phyloP scores from a whole-genome alignment of 768 basidiomycete genomes.

The Tricholoma matsutake region DNA sequence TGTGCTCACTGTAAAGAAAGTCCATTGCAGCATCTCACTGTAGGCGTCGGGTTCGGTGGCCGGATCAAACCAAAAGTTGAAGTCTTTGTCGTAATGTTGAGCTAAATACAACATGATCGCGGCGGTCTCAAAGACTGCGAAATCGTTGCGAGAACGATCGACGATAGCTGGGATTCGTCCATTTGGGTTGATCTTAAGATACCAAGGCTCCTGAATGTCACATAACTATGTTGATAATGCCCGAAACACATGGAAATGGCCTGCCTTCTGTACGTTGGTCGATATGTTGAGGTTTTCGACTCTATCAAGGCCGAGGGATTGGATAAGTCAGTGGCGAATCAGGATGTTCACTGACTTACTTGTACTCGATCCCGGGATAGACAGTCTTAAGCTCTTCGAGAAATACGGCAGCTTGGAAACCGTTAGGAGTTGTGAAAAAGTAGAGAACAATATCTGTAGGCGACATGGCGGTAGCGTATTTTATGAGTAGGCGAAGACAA shows the following conservation, averaged over 20 bases:
- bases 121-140: conserved; percentile 71
- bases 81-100: conserved; percentile 77
- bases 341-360: background rate
- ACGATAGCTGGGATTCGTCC: conserved; percentile 68
- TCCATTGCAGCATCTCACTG: conserved; percentile 80
- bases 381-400: conserved; percentile 55
- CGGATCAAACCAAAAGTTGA: conserved; percentile 64
- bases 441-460: conserved; percentile 29
- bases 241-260: background rate
- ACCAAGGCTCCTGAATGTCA: conserved; percentile 55
- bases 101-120: conserved; percentile 81
- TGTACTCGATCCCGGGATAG: conserved; percentile 28
- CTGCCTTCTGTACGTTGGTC: background rate
- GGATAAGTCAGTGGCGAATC: background rate
- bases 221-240: background rate
- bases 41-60: conserved; percentile 52
- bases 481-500: background rate
- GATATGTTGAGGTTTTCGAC: background rate
- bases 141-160: conserved; percentile 58
- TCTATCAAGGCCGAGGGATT: background rate
- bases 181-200: conserved; percentile 71
- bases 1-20: conserved; percentile 67
- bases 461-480: background rate
- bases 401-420: conserved; percentile 42
- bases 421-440: conserved; percentile 47